Conservation (phyloP, 257 asterid genomes). For the Ajuga chamaepitys region DNA sequence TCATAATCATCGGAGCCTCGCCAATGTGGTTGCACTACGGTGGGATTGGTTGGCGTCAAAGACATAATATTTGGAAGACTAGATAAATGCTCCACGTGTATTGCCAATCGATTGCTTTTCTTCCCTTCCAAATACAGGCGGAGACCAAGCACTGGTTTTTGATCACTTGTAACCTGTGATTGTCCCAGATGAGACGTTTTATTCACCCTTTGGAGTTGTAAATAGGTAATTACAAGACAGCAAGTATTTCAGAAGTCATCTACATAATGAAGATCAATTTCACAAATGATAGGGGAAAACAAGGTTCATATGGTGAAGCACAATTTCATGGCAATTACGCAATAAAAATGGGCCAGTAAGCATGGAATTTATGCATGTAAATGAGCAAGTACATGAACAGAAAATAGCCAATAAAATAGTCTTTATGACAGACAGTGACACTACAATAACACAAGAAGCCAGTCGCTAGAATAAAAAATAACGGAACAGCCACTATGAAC, state of each 20-base stretch:
- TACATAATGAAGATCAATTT: not conserved
- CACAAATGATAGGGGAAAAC: not conserved
- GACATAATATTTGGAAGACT: slow-evolving; percentile 70
- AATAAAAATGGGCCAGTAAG: too few relatives aligned
- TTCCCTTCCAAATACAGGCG: slow-evolving; percentile 89
- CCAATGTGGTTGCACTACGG: slow-evolving; percentile 47
- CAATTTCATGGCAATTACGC: not conserved
- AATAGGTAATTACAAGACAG: not conserved
- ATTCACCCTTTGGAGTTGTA: not conserved
- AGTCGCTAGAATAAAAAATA: not conserved
- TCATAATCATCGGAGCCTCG: slow-evolving; percentile 88
- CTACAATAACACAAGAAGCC: not conserved
- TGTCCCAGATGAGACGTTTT: not conserved
- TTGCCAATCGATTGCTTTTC: slow-evolving; percentile 75
- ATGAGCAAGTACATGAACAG: too few relatives aligned
- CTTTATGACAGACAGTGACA: too few relatives aligned
- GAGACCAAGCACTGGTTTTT: slow-evolving; percentile 78
- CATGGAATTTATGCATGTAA: too few relatives aligned
- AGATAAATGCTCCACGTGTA: slow-evolving; percentile 89
- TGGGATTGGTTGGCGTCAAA: slow-evolving; percentile 22
- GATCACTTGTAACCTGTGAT: slow-evolving; percentile 66
- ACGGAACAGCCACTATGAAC: not conserved
- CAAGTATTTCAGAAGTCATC: not conserved
- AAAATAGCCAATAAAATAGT: too few relatives aligned
- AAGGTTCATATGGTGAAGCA: not conserved